Base-by-base conservation (phyloP, 208 protist genomes). In the Phytomonas sp. region DNA sequence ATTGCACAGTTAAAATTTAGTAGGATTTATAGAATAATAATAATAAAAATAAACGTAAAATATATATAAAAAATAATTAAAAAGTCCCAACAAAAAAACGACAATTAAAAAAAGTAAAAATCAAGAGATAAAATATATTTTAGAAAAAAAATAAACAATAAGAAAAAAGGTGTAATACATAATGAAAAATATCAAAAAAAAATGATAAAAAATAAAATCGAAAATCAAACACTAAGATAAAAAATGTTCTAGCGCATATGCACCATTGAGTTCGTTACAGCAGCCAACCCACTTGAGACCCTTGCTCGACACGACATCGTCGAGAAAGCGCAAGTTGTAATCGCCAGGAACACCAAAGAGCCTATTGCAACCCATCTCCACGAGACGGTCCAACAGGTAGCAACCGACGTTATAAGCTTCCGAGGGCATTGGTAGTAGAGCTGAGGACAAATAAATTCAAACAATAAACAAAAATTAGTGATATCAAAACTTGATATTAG, bases 311-410 rank as follows among this genome's bases (percentile, higher is more conserved):
- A 68, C 64, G 56, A 81, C 66, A 72, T 86, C 75, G 56, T 83
- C 78, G 32, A 81, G 72, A 67, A 83, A 86, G 71, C 77, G 78
- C 64, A 83, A 74, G 65, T 77, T 83, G 75, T 82, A 83, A 70
- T 86, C 81, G 63, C 75, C 78, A 63, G 81, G 81, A 30, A 83
- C 76, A 61, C 73, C 78, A 75, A 86, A 81, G 23, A 86, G 74
- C 72, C 83, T 67, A 56, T 69, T 52, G 67, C 73, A 72, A 31
- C 74, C 72, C 26, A 69, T 16, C 69, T 86, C 60, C 62, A 72
- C 69, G 36, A 79, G 75, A 62, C 78, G 78, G 65, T 83, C 74
- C 33, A 78, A 60, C 30, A 86, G 69, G 76, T 81, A 83, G 74
- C 78, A 81, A 36, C 75, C 70, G 31, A 83, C 60, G 71, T 79